These are phyloP conservation scores for Chlorella sp. DNA, from an alignment of 139 green algal species.

Conservation along the genomic window DNA sequence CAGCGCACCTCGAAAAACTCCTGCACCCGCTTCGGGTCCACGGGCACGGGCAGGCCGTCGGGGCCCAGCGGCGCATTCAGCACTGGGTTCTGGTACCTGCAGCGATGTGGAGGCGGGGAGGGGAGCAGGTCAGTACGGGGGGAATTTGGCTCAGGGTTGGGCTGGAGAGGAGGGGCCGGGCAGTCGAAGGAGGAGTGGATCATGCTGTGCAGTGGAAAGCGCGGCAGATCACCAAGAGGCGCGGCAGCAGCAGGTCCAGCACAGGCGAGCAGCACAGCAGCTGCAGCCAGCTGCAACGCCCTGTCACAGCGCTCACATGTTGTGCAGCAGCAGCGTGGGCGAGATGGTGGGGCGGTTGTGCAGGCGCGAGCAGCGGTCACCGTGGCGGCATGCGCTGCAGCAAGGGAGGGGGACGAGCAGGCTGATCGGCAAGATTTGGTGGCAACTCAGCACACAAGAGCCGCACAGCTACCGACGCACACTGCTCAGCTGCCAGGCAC, in stretches of 20 bases:
- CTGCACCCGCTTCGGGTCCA: constrained; percentile 87
- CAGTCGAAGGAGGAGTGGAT: no score
- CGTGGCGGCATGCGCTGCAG: constrained; percentile 91
- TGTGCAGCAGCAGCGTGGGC: constrained; percentile 91
- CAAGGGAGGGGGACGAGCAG: background rate
- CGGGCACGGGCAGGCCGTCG: constrained; percentile 84
- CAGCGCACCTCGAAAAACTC: constrained; percentile 88
- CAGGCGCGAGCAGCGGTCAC: constrained; percentile 96
- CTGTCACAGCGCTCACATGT: constrained; percentile 70
- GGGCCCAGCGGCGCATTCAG: constrained; percentile 85
- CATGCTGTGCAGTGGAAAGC: no score
- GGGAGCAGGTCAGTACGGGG: no score
- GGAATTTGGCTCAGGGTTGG: no score
- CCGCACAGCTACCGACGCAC: constrained; percentile 60
- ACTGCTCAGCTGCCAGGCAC: background rate
- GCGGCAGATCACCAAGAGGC: no score
- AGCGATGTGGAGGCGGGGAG: no score
- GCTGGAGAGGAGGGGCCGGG: no score
- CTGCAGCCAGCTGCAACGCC: no score
- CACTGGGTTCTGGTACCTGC: constrained; percentile 91
- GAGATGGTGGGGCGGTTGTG: constrained; percentile 96
- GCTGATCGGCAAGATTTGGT: background rate
- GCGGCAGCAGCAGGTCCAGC: no score
- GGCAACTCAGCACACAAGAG: background rate
- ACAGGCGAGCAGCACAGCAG: no score